Evolutionary conservation across 2,329 filamentous ascomycete genomes (phyloP).

Genomic region (Mycosphaerella arachidis): DNA sequence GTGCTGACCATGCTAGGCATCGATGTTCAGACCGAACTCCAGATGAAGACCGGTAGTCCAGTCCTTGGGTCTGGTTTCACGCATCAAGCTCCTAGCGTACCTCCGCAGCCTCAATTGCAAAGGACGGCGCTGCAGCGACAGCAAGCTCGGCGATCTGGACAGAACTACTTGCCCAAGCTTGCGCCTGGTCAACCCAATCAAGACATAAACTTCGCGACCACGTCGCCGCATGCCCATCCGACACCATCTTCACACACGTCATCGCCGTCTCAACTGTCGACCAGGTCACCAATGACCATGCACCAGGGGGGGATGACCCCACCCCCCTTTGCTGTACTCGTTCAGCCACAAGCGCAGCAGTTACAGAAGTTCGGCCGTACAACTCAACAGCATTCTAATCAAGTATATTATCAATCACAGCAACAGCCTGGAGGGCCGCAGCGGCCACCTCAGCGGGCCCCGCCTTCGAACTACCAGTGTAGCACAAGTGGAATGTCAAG

Average conservation of each 20-base stretch:
- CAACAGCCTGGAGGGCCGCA: conserved; percentile 34
- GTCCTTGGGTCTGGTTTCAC: conserved; percentile 62
- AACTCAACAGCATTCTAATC: conserved; percentile 41
- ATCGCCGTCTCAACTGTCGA: conserved; percentile 55
- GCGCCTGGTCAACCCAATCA: conserved; percentile 39
- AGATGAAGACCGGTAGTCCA: conserved; percentile 85
- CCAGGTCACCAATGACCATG: conserved; percentile 58
- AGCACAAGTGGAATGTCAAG: conserved; percentile 33
- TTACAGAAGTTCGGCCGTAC: conserved; percentile 36
- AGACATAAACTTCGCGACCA: conserved; percentile 43
- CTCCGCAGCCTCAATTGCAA: conserved; percentile 57
- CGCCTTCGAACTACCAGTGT: conserved; percentile 23
- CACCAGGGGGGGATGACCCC: conserved; percentile 59
- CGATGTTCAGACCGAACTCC: conserved; percentile 93
- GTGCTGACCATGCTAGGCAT: conserved; percentile 58
- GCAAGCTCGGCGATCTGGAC: conserved; percentile 35
- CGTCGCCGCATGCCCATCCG: conserved; percentile 71
- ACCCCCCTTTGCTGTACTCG: conserved; percentile 53
- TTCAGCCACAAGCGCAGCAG: conserved; percentile 47
- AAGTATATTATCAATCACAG: conserved; percentile 42
- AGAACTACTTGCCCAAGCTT: conserved; percentile 31
- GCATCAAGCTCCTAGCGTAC: conserved; percentile 38
- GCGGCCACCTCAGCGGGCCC: conserved; percentile 17
- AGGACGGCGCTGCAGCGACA: conserved; percentile 77
- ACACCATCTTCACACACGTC: conserved; percentile 76